A percentile compares a stretch with the other conserved stretches of the same genome.
Conservation (phyloP, 345 rosid species). For the Brassica rapa region DNA sequence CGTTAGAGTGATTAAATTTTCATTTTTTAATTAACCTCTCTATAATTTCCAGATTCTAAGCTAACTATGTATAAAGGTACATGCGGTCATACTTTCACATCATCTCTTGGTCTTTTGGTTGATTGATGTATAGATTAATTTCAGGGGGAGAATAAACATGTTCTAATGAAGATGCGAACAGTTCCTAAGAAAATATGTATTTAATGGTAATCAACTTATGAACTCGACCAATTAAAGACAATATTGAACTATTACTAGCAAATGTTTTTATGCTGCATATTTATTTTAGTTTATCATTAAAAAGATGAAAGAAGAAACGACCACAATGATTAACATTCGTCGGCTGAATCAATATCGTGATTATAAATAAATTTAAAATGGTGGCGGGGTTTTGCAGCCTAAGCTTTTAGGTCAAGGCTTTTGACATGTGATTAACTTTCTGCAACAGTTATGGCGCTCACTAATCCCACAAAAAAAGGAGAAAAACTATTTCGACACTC, state of each 20-base stretch:
- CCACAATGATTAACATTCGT: slow-evolving; percentile 37
- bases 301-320: slow-evolving; percentile 31
- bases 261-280: neutral
- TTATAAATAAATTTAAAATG: slow-evolving; percentile 8
- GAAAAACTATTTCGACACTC: slow-evolving; percentile 18
- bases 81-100: slow-evolving; percentile 5
- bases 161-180: slow-evolving; percentile 4
- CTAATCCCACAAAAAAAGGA: slow-evolving; percentile 21
- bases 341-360: slow-evolving; percentile 27
- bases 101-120: slow-evolving; percentile 1
- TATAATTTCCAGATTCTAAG: neutral
- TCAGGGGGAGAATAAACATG: slow-evolving; percentile 2
- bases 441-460: slow-evolving; percentile 19
- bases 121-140: neutral
- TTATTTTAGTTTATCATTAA: slow-evolving; percentile 21
- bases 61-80: slow-evolving; percentile 6
- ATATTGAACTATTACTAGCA: neutral
- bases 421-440: slow-evolving; percentile 41
- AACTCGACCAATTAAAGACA: neutral
- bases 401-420: slow-evolving; percentile 40
- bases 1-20: neutral
- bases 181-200: neutral
- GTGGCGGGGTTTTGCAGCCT: slow-evolving; percentile 34
- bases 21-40: neutral
- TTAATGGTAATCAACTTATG: neutral